Conservation (phyloP, 2,329 filamentous ascomycete species). For the Pseudogymnoascus sp. region DNA sequence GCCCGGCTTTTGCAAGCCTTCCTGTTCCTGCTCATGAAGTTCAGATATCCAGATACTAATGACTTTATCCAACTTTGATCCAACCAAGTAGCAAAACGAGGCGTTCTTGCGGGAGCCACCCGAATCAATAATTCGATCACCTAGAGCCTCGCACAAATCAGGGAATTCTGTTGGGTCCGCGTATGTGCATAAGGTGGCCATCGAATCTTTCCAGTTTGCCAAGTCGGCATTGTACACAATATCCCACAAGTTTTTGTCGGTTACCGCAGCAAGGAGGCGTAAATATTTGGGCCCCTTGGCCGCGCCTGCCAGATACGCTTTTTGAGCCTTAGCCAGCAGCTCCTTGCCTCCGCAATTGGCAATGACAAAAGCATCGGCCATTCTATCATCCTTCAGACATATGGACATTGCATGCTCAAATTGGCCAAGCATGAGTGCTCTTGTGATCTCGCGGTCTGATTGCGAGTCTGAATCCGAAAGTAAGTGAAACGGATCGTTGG, state of each 20-base stretch:
- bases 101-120: conserved; percentile 71
- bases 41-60: conserved; percentile 90
- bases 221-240: conserved; percentile 94
- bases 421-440: conserved; percentile 78
- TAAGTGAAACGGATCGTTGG: conserved; percentile 88
- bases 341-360: conserved; percentile 93
- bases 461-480: conserved; percentile 76
- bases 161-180: conserved; percentile 86
- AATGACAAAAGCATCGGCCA: conserved; percentile 96
- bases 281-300: conserved; percentile 82
- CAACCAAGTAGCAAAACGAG: conserved; percentile 91
- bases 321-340: conserved; percentile 87
- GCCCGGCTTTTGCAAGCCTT: conserved; percentile 59
- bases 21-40: conserved; percentile 74
- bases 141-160: conserved; percentile 88
- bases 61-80: conserved; percentile 95
- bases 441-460: conserved; percentile 80
- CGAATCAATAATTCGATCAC: conserved; percentile 79
- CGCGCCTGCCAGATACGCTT: conserved; percentile 74
- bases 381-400: conserved; percentile 77
- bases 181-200: conserved; percentile 93
- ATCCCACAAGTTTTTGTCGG: conserved; percentile 96
- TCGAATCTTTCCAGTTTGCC: conserved; percentile 90
- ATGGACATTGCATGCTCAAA: conserved; percentile 86
- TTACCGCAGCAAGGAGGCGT: conserved; percentile 81